These are phyloP conservation scores for Chenopodium suecicum DNA, from an alignment of 148 eudicot species.

Conservation along the genomic window DNA sequence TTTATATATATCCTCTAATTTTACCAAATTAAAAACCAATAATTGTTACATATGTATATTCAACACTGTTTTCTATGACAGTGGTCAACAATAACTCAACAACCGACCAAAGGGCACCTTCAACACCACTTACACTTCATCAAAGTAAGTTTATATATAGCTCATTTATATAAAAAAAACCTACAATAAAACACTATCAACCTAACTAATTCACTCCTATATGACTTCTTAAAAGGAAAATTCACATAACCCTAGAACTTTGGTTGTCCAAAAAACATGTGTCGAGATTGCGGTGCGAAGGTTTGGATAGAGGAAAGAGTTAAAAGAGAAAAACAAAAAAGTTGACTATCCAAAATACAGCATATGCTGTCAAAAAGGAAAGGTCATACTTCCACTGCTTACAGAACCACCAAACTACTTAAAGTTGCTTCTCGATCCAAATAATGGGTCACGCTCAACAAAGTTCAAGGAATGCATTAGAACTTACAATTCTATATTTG, in stretches of 20 bases:
- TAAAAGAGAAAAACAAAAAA: not conserved
- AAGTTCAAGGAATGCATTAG: slow-evolving; percentile 12
- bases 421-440: not conserved
- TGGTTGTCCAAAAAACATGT: not conserved
- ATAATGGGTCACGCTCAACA: not conserved
- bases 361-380: slow-evolving; percentile 27
- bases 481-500: slow-evolving; percentile 26
- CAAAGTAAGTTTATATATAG: too few relatives aligned
- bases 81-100: too few relatives aligned
- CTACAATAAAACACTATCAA: too few relatives aligned
- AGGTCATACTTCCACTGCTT: not conserved
- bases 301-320: not conserved
- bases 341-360: not conserved
- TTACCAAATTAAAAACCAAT: too few relatives aligned
- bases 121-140: too few relatives aligned
- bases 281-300: not conserved
- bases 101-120: too few relatives aligned
- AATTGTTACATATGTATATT: too few relatives aligned
- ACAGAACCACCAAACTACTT: slow-evolving; percentile 3
- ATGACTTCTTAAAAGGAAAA: not conserved
- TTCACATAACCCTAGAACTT: not conserved
- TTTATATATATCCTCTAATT: too few relatives aligned
- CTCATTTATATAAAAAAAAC: too few relatives aligned
- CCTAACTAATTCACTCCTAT: too few relatives aligned
- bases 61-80: too few relatives aligned